Base-by-base conservation (phyloP, 73 alveolate genomes). In the Durusdinium trenchii region DNA sequence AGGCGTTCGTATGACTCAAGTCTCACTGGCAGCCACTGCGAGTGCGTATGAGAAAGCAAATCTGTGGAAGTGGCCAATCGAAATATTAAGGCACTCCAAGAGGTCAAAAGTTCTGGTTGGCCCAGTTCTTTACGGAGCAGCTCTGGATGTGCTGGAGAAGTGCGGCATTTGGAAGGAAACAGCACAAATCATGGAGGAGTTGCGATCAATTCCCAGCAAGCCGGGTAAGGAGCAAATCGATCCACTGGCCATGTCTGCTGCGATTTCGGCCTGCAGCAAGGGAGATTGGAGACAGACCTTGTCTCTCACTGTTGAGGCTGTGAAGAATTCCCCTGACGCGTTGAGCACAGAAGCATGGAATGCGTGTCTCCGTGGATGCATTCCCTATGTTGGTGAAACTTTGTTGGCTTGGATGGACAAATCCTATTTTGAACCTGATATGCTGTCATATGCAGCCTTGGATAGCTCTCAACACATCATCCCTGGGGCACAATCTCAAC, bases 271-370 rank as follows among this genome's bases (percentile, higher is more conserved):
- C 60, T 91, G 98, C 98, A 78, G 89, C 45, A 91, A 38, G n/a
- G 98, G 42, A 0, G n/a, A 46, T 35, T 91, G 98, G 98, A 91
- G 60, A 38, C 73, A 48, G 28, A 47, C 57, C 46, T n/a, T 91
- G 35, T 91, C 76, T n/a, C 73, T 64, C 28, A 54, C 67, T 6
- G 87, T 54, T 3, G 48, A 71, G 67, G 52, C 67, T 47, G 30
- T 50, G 69, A 26, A 28, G 16, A 9, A 46, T 81, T 84, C 48
- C n/a, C 10, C 54, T 14, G 50, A 28, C 40, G 76, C 26, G 28
- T 51, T 91, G 79, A 91, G 98, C 78, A 91, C 89, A 50, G 98
- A 76, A 47, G 98, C 98, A 10, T 69, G 89, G 90, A 91, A 91
- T 71, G 98, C 98, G 30, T 91, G 98, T 35, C 46, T 91, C 43